Conservation (phyloP, 257 asterid species). For the Pogostemon cablin region DNA sequence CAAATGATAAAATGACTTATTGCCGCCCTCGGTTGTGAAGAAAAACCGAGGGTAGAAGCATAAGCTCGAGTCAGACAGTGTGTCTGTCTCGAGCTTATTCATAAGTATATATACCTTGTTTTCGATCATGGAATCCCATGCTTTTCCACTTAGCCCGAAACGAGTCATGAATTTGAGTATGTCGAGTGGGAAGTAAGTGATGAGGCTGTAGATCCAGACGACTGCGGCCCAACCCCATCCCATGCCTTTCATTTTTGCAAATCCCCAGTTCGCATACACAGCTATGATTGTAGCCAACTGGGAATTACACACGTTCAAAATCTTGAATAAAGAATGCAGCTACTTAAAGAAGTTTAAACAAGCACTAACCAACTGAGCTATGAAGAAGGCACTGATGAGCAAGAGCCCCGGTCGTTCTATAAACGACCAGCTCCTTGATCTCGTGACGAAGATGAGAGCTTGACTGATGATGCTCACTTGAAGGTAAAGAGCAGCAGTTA, state of each 20-base stretch:
- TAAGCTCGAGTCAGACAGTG: not conserved
- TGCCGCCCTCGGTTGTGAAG: too few species aligned
- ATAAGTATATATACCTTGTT: constrained; percentile 43
- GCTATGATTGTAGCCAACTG: constrained; percentile 66
- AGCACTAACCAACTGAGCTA: constrained; percentile 69
- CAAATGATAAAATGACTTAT: not conserved
- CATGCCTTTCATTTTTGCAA: constrained; percentile 65
- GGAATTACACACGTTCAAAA: constrained; percentile 18
- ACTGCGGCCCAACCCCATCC: constrained; percentile 90
- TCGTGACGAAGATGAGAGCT: constrained; percentile 80
- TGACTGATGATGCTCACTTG: constrained; percentile 89
- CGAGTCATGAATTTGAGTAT: constrained; percentile 65
- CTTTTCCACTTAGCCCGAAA: constrained; percentile 47
- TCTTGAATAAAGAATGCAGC: not conserved
- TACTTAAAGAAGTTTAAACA: not conserved
- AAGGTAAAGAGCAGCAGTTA: constrained; percentile 76
- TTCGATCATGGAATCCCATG: constrained; percentile 56
- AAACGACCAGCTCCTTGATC: constrained; percentile 79
- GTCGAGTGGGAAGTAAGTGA: constrained; percentile 78
- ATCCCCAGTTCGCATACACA: constrained; percentile 71
- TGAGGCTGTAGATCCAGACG: constrained; percentile 67
- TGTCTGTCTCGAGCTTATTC: not conserved
- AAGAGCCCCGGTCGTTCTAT: constrained; percentile 68
- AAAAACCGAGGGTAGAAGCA: not conserved
- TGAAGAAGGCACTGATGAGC: constrained; percentile 60